Evolutionary conservation across 2,329 filamentous ascomycete genomes (phyloP).

Genomic region (Aquanectria penicillioides): DNA sequence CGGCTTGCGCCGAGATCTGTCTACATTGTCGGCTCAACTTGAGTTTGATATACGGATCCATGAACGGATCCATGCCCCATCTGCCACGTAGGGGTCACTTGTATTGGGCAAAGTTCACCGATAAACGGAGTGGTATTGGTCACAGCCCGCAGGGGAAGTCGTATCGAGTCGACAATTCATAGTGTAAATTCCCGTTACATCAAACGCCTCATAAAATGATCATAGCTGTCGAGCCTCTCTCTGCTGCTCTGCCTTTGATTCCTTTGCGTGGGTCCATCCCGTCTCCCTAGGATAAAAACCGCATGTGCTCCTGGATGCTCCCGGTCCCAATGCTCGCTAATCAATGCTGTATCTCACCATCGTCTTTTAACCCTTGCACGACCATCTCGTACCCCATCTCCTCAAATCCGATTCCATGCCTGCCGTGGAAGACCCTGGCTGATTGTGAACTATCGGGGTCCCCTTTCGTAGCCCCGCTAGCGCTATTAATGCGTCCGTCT

Average conservation of each 20-base stretch:
- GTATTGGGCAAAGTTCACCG: no score
- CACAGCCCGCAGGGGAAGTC: no score
- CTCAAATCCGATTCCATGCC: constrained; percentile 24
- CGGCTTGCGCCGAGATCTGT: constrained; percentile 17
- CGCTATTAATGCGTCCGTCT: constrained; percentile 37
- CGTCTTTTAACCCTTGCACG: constrained; percentile 17
- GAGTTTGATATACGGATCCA: not conserved
- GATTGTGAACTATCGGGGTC: constrained; percentile 13
- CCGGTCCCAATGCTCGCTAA: constrained; percentile 12
- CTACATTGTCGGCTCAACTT: not conserved
- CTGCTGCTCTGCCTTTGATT: not conserved
- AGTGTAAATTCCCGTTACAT: constrained; percentile 6
- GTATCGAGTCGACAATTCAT: not conserved
- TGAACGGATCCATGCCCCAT: no score
- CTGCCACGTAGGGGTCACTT: no score
- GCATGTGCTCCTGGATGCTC: constrained; percentile 1
- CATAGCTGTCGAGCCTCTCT: constrained; percentile 19
- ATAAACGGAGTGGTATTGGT: no score
- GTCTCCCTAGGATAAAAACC: not conserved
- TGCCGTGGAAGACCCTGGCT: not conserved
- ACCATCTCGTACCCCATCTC: constrained; percentile 31
- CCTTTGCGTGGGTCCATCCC: constrained; percentile 2
- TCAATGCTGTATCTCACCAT: constrained; percentile 22
- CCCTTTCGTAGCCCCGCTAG: constrained; percentile 39
- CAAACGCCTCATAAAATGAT: constrained; percentile 35